Base-by-base conservation (phyloP, 257 asterid species). In the Nicotiana paniculata region DNA sequence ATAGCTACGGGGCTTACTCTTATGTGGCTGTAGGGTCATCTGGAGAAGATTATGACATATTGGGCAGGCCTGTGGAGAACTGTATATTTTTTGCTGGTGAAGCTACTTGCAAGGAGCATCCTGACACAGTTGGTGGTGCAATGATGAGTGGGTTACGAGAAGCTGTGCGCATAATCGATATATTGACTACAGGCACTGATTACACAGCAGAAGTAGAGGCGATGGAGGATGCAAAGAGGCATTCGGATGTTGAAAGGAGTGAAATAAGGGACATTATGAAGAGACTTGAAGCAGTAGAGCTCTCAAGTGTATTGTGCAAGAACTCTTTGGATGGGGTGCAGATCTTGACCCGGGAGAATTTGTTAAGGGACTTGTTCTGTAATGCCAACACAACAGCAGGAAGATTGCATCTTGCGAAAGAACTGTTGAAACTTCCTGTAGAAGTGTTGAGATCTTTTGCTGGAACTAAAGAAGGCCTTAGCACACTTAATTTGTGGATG, bases 101-200 rank as follows among this genome's bases (percentile, higher is more conserved):
- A 89, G 98, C 99, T 74, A 96, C 99, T 11, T 96, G 99, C 89
- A 96, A 96, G 92, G 99, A 96, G 91, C 99, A 96, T 86, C 99
- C 99, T 57, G 98, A 96, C 90, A 96, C 99, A 46, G 99, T 96
- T 86, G 99, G 99, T 82, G 99, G 99, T 85, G 99, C 99, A 82
- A 94, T 96, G 97, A 90, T 96, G 95, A 96, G 99, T 79, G 98
- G 98, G 81, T 94, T 96, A 67, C 91, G 98, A 32, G 99, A 96
- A 90, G 99, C 98, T 16, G 94, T 94, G 64, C 98, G 98, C 2
- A 93, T 96, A 81, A 89, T 91, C 77, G 95, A 93, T 86, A 88
- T 96, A 88, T 81, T 94, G 88, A 89, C 80, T 43, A 85, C 88
- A 65, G 99, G 99, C 80, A 91, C 91, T 83, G 98, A 96, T 86